These are phyloP conservation scores for Breynia disticha DNA, from an alignment of 441 rosid genomes.

Conservation along the genomic window DNA sequence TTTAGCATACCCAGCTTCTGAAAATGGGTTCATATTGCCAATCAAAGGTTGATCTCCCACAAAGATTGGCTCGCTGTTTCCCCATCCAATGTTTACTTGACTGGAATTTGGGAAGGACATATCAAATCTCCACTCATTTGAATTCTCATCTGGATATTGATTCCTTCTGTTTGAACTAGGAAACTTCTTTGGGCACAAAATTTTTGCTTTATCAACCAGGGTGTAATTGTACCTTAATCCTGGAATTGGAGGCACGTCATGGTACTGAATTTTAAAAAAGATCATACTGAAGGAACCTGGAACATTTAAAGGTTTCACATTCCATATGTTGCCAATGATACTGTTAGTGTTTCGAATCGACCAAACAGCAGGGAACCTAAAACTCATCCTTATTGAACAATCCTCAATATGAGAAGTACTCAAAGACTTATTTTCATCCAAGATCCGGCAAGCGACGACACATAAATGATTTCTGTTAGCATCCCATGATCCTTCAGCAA, in stretches of 20 bases:
- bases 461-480: conserved; percentile 36
- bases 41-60: neutral
- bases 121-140: neutral
- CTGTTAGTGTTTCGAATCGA: conserved; percentile 36
- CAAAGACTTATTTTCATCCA: conserved; percentile 15
- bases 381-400: conserved; percentile 58
- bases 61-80: neutral
- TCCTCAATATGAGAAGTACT: conserved; percentile 36
- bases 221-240: conserved; percentile 49
- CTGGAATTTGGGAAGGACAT: neutral
- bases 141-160: conserved; percentile 29
- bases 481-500: conserved; percentile 77
- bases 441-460: conserved; percentile 56
- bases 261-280: conserved; percentile 25
- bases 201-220: conserved; percentile 25
- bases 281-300: conserved; percentile 35
- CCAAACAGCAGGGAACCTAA: conserved; percentile 49
- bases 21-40: neutral
- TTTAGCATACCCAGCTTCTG: neutral
- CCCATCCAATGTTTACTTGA: neutral
- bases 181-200: conserved; percentile 23
- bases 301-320: conserved; percentile 31
- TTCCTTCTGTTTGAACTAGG: conserved; percentile 25
- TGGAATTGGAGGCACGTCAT: conserved; percentile 22
- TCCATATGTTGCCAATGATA: conserved; percentile 52